Base-by-base conservation (phyloP, 2,329 filamentous ascomycete genomes). In the Trichoderma oligosporum region DNA sequence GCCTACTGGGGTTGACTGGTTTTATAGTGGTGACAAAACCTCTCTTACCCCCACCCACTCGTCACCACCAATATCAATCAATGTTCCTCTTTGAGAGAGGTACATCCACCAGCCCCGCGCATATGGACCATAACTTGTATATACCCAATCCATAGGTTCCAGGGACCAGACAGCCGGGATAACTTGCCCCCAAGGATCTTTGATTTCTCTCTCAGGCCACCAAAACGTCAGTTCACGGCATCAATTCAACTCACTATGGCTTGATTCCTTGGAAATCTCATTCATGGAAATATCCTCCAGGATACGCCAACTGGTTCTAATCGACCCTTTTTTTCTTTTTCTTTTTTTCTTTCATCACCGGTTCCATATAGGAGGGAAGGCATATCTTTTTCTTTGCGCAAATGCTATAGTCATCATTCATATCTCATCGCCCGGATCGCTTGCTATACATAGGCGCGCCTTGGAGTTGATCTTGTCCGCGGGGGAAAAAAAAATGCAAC, bases 391-490 rank as follows among this genome's bases (percentile, higher is more conserved):
- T 59, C 42, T 54, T 35, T 24, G 41, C 24, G 22, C 42, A 56
- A 53, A 46, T 58, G 56, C 56, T 58, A 53, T 53, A 49, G 46
- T 59, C 57, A 59, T 59, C 51, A 59, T 59, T 59, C 57, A 51
- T 57, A 45, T 57, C 57, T 59, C 57, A 57, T 59, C 53, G 53
- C 52, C 57, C 36, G 33, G 33, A 59, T 59, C 57, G 57, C 57
- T 59, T 57, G 57, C 57, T 59, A 56, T 42, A 59, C 45, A 56
- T 18, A 54, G 39, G 47, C 44, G 49, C 56, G 53, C 57, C 57
- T 38, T 56, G 39, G 48, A 54, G 46, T 47, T 47, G 46, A 46
- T 39, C 46, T 53, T 49, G 42, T 59, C 52, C 57, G 16, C 14
- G 35, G 53, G 24, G 41, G 27, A 22, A 22, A 31, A 42, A n/a